Base-by-base conservation (phyloP, 371 early-diverging fungal species). In the Phascolomyces articulosus region DNA sequence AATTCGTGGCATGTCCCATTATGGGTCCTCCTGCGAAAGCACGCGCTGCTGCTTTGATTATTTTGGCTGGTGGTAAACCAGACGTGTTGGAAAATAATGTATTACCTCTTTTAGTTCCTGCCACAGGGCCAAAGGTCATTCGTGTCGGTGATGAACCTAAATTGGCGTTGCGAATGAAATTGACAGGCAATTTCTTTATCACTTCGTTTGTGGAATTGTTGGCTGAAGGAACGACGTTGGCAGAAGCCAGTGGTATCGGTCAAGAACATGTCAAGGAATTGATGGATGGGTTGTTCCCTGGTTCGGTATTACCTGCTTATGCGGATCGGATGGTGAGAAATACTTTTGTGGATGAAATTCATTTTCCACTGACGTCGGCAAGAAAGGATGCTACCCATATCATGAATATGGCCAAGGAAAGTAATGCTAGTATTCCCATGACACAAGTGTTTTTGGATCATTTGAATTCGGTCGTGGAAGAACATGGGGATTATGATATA, bases 181-280 rank as follows among this genome's bases (percentile, higher is more conserved):
- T 93, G 11, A 71, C 85, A 29, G 91, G 91, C 40, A 92, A 92
- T 67, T 91, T 83, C 59, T 77, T 90, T 59, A 70, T 92, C 20
- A 78, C 79, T 0, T 66, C 84, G 8, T 60, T 80, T 4, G 74
- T 90, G 15, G 90, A 91, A 65, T 55, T 87, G 54, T 62, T 92
- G 20, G 87, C 88, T 0, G 91, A 93, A 69, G 89, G 87, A 11
- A 65, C 88, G 70, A 88, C 88, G 0, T 72, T 92, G n/a, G 90
- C 87, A 0, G 89, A 89, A 58, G 83, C 83, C 23, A 56, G 76
- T 11, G 83, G 83, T 16, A 53, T 91, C 9, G 75, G 86, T 9
- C 79, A 86, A 55, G 79, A 84, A 11, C 80, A 85, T 21, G 75
- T 89, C 9, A 65, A 86, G 56, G 80, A 86, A 16, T 78, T 90